Base-by-base conservation (phyloP, 495 filamentous ascomycete genomes). In the Cercophora samala region DNA sequence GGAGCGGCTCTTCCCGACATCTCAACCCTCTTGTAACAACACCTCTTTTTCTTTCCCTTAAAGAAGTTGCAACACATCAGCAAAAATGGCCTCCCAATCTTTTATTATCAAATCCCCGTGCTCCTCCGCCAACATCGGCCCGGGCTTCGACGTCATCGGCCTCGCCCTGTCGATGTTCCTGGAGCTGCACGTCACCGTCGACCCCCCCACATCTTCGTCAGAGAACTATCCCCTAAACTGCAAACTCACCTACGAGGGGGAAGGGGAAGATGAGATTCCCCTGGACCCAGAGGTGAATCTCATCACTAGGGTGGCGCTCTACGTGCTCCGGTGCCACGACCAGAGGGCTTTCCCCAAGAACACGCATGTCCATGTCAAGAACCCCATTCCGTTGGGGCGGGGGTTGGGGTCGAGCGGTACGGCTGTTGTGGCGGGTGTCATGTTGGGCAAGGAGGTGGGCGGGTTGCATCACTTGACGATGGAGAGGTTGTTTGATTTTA, bases 131-230 rank as follows among this genome's bases (percentile, higher is more conserved):
- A 97, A 97, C 82, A 96, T 97, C 74, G 93, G 88, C 55, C 95
- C 95, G 29, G 95, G 95, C 18, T 99, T 97, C 81, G 95, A 99
- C 78, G 94, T 97, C 72, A 93, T 97, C 77, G 95, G 95, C 63
- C 86, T 99, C 63, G 94, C 94, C 2, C 82, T 99, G 73, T 93
- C 91, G 60, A 88, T 97, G 74, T 93, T 90, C 78, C 89, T 98
- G 59, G 92, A 97, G 79, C 80, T 97, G 54, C 84, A 85, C 32
- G 89, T 97, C 73, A 90, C 85, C 25, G 78, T 95, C 67, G 83
- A 91, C 74, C 74, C 81, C 58, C 76, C 82, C 62, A 69, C 74
- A 0, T 72, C 77, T 8, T 90, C 89, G 0, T 11, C 37, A 46
- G 9, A 46, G 37, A 66, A 80, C 22, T 77, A 86, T 25, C 87